phyloP scores from a whole-genome alignment of 1,284 basidiomycete species.

The Fomitopsis betulina region DNA sequence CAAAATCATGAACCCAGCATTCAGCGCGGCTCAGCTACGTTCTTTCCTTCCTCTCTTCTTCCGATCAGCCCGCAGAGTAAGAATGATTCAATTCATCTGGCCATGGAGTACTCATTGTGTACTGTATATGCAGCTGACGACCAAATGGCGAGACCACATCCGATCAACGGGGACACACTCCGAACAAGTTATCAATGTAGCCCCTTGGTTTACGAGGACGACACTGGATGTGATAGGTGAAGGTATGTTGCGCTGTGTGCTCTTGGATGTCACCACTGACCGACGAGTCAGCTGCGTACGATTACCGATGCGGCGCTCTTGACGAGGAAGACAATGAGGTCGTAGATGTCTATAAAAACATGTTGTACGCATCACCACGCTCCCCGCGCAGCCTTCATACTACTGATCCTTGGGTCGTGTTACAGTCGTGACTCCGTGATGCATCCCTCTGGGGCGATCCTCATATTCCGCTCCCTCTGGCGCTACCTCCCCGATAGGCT shows the following conservation, averaged over 20 bases:
- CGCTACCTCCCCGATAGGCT: constrained; percentile 22
- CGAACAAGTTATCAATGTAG: constrained; percentile 29
- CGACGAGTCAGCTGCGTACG: constrained; percentile 23
- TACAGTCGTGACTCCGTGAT: constrained; percentile 17
- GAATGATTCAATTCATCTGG: constrained; percentile 7
- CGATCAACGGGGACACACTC: background rate
- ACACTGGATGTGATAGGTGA: constrained; percentile 48
- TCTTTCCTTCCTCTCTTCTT: constrained; percentile 45
- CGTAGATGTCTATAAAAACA: constrained; percentile 25
- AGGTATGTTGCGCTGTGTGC: constrained; percentile 9
- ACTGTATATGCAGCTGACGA: constrained; percentile 12
- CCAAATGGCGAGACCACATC: constrained; percentile 21
- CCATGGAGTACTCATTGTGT: too few relatives aligned
- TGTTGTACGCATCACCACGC: constrained; percentile 24
- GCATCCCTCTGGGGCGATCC: constrained; percentile 15
- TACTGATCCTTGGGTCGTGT: background rate
- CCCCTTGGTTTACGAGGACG: constrained; percentile 35
- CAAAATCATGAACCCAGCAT: constrained; percentile 39
- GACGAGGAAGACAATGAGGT: constrained; percentile 25
- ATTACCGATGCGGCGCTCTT: constrained; percentile 25
- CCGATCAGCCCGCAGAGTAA: constrained; percentile 37
- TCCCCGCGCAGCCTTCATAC: background rate
- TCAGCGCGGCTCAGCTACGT: constrained; percentile 38
- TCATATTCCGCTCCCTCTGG: constrained; percentile 21
- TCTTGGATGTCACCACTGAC: constrained; percentile 7